Evolutionary conservation across 768 basidiomycete genomes (phyloP).

Genomic region (Tylopilus cervinicoccineus): DNA sequence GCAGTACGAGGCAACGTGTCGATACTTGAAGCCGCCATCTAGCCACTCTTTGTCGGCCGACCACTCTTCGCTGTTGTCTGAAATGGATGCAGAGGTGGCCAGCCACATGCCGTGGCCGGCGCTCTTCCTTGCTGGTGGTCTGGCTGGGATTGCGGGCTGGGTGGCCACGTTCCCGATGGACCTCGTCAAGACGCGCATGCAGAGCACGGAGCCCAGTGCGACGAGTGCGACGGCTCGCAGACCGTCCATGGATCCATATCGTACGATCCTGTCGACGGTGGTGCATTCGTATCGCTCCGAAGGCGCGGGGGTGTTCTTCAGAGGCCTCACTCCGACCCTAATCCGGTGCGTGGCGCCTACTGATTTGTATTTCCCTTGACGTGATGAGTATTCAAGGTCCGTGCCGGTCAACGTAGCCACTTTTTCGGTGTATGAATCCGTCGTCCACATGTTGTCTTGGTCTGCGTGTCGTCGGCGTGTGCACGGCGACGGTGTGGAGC

Average conservation of each 20-base stretch:
- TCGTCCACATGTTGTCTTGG: conserved; percentile 39
- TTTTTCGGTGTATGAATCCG: conserved; percentile 67
- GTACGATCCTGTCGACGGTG: conserved; percentile 55
- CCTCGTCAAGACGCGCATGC: conserved; percentile 87
- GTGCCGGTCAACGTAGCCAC: conserved; percentile 85
- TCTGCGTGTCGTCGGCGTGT: background rate
- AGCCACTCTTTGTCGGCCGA: conserved; percentile 10
- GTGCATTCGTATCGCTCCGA: conserved; percentile 57
- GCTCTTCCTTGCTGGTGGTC: conserved; percentile 67
- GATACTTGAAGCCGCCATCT: conserved; percentile 37
- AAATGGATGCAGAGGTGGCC: conserved; percentile 38
- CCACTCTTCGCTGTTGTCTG: conserved; percentile 37
- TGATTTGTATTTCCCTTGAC: background rate
- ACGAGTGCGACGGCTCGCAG: background rate
- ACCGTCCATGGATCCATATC: conserved; percentile 46
- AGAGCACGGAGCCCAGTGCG: conserved; percentile 38
- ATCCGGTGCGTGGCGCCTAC: conserved; percentile 48
- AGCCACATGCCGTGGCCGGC: conserved; percentile 45
- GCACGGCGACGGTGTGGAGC: too few relatives aligned
- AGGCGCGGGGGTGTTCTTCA: conserved; percentile 67
- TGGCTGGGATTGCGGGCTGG: conserved; percentile 80
- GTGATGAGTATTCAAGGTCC: conserved; percentile 45
- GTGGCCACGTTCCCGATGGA: conserved; percentile 82
- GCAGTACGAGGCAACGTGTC: conserved; percentile 63
- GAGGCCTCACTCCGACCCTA: conserved; percentile 76